These are phyloP conservation scores for Scutellaria minor DNA, from an alignment of 257 asterid genomes.

Conservation along the genomic window DNA sequence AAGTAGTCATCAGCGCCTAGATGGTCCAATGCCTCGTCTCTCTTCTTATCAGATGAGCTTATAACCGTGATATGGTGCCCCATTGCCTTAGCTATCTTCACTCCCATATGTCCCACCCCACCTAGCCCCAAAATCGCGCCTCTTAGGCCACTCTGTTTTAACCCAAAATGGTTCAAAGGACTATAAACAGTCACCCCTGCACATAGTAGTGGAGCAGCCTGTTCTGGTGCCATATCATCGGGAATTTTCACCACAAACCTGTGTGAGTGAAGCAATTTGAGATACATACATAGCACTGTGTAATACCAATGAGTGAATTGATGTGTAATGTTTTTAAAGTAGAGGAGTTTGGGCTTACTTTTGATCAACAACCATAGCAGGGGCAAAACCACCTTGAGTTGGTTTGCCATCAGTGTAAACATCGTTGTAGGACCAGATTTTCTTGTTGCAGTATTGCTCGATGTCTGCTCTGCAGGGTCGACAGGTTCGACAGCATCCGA, in stretches of 20 bases:
- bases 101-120: slow-evolving; percentile 99
- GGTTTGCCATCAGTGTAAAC: slow-evolving; percentile 85
- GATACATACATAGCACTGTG: neutral
- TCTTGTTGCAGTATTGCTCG: slow-evolving; percentile 94
- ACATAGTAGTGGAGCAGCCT: slow-evolving; percentile 90
- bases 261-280: neutral
- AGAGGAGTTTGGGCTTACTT: slow-evolving; percentile 51
- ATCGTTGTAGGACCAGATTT: slow-evolving; percentile 94
- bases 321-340: too few species aligned
- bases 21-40: slow-evolving; percentile 76
- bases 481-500: slow-evolving; percentile 78
- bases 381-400: slow-evolving; percentile 91
- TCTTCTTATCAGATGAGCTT: slow-evolving; percentile 82
- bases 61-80: slow-evolving; percentile 88
- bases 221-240: slow-evolving; percentile 84
- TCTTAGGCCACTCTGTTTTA: slow-evolving; percentile 64
- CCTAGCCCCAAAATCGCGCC: slow-evolving; percentile 92
- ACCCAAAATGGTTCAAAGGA: slow-evolving; percentile 82
- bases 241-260: slow-evolving; percentile 94
- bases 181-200: slow-evolving; percentile 94
- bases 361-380: slow-evolving; percentile 81
- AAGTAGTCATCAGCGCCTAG: slow-evolving; percentile 89
- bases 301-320: neutral
- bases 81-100: slow-evolving; percentile 89
- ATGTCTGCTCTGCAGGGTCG: slow-evolving; percentile 69